Conservation (phyloP, 805 yeast species). For the Torulaspora gathmanii region DNA sequence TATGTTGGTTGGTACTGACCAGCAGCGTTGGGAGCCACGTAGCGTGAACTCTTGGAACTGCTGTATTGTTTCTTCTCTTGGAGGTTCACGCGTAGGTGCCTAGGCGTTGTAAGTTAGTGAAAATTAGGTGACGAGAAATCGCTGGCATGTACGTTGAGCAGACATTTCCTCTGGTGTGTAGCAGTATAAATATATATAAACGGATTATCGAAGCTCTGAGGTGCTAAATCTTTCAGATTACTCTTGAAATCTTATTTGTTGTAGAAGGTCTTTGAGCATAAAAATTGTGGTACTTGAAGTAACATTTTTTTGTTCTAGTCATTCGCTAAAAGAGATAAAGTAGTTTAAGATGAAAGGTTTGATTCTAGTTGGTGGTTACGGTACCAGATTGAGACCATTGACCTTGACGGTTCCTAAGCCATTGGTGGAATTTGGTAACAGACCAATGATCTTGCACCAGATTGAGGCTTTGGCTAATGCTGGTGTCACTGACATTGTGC, state of each 20-base stretch:
- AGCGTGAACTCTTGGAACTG: too few species aligned
- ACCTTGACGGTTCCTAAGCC: constrained; percentile 95
- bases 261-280: constrained; percentile 7
- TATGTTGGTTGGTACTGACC: too few species aligned
- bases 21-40: too few species aligned
- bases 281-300: background rate
- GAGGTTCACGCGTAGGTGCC: background rate
- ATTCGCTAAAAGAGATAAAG: constrained; percentile 5
- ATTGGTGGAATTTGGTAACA: constrained; percentile 95
- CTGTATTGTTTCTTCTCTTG: background rate
- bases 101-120: background rate
- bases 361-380: constrained; percentile 98
- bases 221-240: background rate
- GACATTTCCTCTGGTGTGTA: too few species aligned
- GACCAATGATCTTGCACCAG: constrained; percentile 98
- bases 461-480: constrained; percentile 97
- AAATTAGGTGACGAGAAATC: too few species aligned
- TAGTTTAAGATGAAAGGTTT: constrained; percentile 72
- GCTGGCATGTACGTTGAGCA: too few species aligned
- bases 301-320: constrained; percentile 6
- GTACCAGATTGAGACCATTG: constrained; percentile 99
- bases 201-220: background rate
- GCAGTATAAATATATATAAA: background rate
- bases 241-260: background rate
- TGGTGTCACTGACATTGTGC: constrained; percentile 96